These are phyloP conservation scores for Knoxia roxburghii DNA, from an alignment of 257 asterid species.

Conservation along the genomic window DNA sequence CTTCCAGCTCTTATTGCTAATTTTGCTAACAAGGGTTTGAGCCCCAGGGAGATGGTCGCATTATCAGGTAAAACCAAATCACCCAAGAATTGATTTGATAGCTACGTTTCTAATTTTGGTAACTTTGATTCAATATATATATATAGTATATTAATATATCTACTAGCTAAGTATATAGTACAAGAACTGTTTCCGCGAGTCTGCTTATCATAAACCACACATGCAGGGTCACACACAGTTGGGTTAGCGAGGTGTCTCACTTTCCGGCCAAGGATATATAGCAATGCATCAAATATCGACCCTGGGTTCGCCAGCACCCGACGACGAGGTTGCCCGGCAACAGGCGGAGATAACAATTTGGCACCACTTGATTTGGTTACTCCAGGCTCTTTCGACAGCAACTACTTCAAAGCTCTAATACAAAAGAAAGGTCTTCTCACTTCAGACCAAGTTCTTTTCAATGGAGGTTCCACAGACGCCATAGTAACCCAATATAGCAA, in stretches of 20 bases:
- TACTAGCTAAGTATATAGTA: too few species aligned
- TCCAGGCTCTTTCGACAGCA: background rate
- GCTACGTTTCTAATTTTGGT: too few species aligned
- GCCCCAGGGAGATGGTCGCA: conserved; percentile 29
- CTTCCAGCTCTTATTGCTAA: conserved; percentile 9
- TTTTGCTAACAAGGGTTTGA: conserved; percentile 18
- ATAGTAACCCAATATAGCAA: conserved; percentile 16
- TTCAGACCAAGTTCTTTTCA: conserved; percentile 30
- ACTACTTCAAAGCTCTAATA: conserved; percentile 14
- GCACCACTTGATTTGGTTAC: conserved; percentile 19
- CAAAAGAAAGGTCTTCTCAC: conserved; percentile 22
- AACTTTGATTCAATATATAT: too few species aligned
- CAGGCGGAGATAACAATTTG: conserved; percentile 19
- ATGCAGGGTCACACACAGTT: conserved; percentile 29
- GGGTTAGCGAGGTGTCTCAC: conserved; percentile 21
- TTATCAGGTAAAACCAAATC: conserved; percentile 24
- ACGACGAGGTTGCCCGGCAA: conserved; percentile 17
- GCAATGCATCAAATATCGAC: conserved; percentile 27
- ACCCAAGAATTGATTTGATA: too few species aligned
- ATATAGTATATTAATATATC: too few species aligned
- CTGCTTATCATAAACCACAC: too few species aligned
- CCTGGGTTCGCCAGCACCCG: conserved; percentile 30
- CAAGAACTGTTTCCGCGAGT: too few species aligned
- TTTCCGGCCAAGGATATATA: conserved; percentile 20
- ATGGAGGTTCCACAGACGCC: conserved; percentile 20